These are phyloP conservation scores for Thraustochytrium sp. DNA, from an alignment of 352 stramenopile genomes.

Conservation along the genomic window DNA sequence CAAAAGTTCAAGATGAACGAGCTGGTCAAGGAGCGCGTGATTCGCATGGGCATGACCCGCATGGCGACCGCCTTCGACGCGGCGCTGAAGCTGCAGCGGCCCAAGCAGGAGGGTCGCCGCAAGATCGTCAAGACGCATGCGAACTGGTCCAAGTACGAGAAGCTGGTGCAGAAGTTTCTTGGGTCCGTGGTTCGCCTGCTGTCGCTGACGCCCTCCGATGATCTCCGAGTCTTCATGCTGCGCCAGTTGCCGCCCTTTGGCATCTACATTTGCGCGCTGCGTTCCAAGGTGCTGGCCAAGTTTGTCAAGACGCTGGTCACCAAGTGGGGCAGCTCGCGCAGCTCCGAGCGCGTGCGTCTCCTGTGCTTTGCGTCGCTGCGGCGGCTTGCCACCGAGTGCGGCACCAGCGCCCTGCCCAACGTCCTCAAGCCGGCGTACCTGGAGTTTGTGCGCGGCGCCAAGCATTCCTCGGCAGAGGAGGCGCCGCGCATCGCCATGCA, in stretches of 20 bases:
- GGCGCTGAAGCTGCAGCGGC: not conserved
- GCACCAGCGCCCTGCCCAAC: not conserved
- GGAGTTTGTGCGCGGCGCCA: slow-evolving; percentile 37
- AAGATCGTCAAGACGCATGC: not conserved
- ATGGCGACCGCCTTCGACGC: not conserved
- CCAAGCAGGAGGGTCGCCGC: not conserved
- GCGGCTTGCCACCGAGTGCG: not conserved
- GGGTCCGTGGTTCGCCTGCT: not conserved
- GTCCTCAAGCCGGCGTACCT: slow-evolving; percentile 27
- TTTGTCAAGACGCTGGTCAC: not conserved
- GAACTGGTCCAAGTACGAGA: not conserved
- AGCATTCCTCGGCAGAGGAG: not conserved
- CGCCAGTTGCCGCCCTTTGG: not conserved
- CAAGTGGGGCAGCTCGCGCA: not conserved
- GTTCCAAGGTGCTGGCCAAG: not conserved
- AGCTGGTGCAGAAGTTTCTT: not conserved
- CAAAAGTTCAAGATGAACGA: not conserved
- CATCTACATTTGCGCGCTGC: not conserved
- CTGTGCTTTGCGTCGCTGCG: not conserved
- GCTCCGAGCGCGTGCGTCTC: not conserved
- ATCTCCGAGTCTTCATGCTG: not conserved
- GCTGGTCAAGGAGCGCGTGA: not conserved
- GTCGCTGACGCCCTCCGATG: not conserved
- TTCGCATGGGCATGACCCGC: not conserved
- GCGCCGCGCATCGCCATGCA: slow-evolving; percentile 67